A percentile compares a stretch with the other conserved stretches of the same genome.
phyloP scores from a whole-genome alignment of 2,329 filamentous ascomycete genomes.

The Tolypocladium amazonense region DNA sequence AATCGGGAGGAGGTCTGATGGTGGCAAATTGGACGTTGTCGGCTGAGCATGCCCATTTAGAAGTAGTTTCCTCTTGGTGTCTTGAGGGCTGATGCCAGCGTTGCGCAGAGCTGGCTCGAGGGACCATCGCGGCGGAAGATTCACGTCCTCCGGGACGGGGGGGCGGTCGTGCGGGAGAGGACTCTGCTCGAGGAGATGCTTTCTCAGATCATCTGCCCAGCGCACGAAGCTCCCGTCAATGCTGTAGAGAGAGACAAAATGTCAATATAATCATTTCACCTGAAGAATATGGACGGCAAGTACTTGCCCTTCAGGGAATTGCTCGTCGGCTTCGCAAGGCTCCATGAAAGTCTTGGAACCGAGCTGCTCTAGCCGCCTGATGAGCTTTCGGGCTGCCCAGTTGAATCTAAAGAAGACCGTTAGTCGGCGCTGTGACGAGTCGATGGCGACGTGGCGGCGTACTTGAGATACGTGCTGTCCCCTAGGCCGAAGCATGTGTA shows the following conservation, averaged over 20 bases:
- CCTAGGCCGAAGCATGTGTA: slow-evolving; percentile 89
- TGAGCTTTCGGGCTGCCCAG: slow-evolving; percentile 80
- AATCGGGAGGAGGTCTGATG: slow-evolving; percentile 38
- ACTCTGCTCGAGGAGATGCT: slow-evolving; percentile 53
- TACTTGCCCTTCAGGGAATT: slow-evolving; percentile 77
- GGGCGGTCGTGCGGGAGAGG: slow-evolving; percentile 57
- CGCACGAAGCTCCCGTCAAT: slow-evolving; percentile 73
- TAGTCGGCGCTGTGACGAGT: not conserved
- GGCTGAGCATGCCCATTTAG: slow-evolving; percentile 6
- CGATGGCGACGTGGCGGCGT: slow-evolving; percentile 15
- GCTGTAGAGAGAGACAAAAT: slow-evolving; percentile 29
- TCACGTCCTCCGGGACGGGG: slow-evolving; percentile 63
- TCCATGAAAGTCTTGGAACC: slow-evolving; percentile 69
- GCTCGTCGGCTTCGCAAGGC: slow-evolving; percentile 82
- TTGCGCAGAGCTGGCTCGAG: slow-evolving; percentile 15
- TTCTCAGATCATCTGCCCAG: slow-evolving; percentile 61
- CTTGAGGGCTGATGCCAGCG: not conserved
- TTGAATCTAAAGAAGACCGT: slow-evolving; percentile 58
- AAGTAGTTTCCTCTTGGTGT: not conserved
- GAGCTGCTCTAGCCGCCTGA: slow-evolving; percentile 73
- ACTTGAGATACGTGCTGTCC: slow-evolving; percentile 91
- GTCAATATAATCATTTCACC: not conserved
- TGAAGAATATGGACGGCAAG: slow-evolving; percentile 4
- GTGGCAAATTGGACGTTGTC: slow-evolving; percentile 13
- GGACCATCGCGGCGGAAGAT: slow-evolving; percentile 62